Base-by-base conservation (phyloP, 345 rosid genomes). In the Moricandia moricandioides region DNA sequence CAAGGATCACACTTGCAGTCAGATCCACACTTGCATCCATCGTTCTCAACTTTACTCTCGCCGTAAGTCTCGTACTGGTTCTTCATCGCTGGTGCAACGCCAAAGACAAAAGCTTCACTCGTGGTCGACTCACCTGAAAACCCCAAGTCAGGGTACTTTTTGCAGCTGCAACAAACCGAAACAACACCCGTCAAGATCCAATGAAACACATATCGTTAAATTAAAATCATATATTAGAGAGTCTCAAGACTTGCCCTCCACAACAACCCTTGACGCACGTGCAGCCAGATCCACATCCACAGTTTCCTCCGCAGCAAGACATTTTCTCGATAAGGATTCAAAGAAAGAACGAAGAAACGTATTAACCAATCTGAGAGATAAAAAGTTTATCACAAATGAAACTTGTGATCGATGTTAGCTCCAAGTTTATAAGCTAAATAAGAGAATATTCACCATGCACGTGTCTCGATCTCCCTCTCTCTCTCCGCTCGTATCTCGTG, bases 1-100 rank as follows among this genome's bases (percentile, higher is more conserved):
- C 99, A 95, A 14, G 97, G 96, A 64, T 90, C 69, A 83, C 99
- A 95, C 72, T 69, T 84, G 87, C 99, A 92, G 84, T 76, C 83
- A 65, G 72, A 75, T 45, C 91, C 92, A 70, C 99, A 90, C 84
- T 88, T 88, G 96, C 97, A 90, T 29, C 85, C 96, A 12, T 86
- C 89, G 79, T 84, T 88, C 91, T 90, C 95, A 6, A 30, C 76
- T 39, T n/a, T 84, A 74, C 75, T 75, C 85, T 82, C 83, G 0
- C 70, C 89, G 4, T 83, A 77, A 47, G 81, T 93, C 69, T 81
- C 89, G 34, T 68, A 62, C 21, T 79, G 85, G 68, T 11, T 64
- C 80, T 86, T 85, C 81, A 21, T 82, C 13, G 69, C 58, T 2
- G 96, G 81, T 13, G 83, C 87, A 16, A 85, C 85, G 3, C 93